A percentile compares a stretch with the other conserved stretches of the same genome.
Evolutionary conservation across 2,329 filamentous ascomycete genomes (phyloP).

Genomic region (Remersonia thermophila): DNA sequence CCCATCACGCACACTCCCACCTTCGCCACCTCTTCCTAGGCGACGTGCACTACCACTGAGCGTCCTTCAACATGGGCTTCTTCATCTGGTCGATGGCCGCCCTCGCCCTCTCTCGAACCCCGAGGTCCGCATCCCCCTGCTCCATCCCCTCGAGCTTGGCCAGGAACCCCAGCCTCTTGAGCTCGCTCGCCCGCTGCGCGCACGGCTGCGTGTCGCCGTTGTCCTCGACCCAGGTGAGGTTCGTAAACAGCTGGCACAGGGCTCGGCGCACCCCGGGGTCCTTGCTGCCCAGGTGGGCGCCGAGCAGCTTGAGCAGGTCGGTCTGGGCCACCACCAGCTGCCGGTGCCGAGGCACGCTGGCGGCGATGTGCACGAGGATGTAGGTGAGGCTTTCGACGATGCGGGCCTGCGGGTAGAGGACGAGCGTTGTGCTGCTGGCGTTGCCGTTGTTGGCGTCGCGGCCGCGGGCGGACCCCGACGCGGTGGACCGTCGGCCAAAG

Average conservation of each 20-base stretch:
- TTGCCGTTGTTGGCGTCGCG: neutral
- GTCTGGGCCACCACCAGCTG: slow-evolving; percentile 67
- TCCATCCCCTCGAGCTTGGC: slow-evolving; percentile 49
- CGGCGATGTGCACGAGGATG: slow-evolving; percentile 79
- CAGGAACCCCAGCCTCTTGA: slow-evolving; percentile 61
- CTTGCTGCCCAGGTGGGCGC: slow-evolving; percentile 60
- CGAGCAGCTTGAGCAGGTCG: slow-evolving; percentile 59
- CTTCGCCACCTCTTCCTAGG: too few relatives aligned
- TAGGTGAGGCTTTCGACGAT: slow-evolving; percentile 69
- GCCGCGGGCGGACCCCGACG: slow-evolving; percentile 15
- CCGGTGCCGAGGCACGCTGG: slow-evolving; percentile 65
- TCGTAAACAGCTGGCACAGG: slow-evolving; percentile 74
- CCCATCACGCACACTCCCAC: too few relatives aligned
- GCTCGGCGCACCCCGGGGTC: slow-evolving; percentile 63
- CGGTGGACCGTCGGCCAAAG: slow-evolving; percentile 31
- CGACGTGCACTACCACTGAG: too few relatives aligned
- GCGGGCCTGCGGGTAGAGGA: slow-evolving; percentile 49
- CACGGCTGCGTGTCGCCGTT: slow-evolving; percentile 52
- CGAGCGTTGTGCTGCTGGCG: slow-evolving; percentile 19
- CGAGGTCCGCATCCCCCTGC: slow-evolving; percentile 59
- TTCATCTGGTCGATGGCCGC: slow-evolving; percentile 63
- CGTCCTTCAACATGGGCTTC: too few relatives aligned
- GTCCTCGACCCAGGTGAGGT: slow-evolving; percentile 75
- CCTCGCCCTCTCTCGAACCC: slow-evolving; percentile 76
- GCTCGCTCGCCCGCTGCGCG: slow-evolving; percentile 51